phyloP scores from a whole-genome alignment of 2,329 filamentous ascomycete species.

The Trematosphaeria pertusa region DNA sequence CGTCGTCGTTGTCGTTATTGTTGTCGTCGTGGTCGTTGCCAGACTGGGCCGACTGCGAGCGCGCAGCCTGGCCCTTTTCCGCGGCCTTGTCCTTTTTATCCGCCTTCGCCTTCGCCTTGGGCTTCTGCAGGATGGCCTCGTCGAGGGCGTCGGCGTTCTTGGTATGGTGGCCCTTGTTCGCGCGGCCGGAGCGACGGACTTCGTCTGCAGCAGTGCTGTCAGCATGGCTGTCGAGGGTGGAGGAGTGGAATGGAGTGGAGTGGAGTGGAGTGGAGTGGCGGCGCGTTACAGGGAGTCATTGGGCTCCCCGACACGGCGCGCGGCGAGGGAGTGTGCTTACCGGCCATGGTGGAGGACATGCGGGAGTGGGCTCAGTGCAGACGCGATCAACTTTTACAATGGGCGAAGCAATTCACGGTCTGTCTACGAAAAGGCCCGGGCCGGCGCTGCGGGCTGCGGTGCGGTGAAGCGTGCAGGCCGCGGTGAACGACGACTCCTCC shows the following conservation, averaged over 20 bases:
- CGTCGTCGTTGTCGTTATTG: conserved; percentile 61
- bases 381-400: conserved; percentile 41
- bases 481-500: conserved; percentile 20
- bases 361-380: conserved; percentile 36
- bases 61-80: conserved; percentile 52
- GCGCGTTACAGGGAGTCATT: conserved; percentile 17
- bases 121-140: conserved; percentile 31
- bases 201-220: conserved; percentile 64
- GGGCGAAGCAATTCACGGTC: conserved; percentile 46
- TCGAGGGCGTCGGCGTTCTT: conserved; percentile 75
- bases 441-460: conserved; percentile 24
- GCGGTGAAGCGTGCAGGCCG: conserved; percentile 28
- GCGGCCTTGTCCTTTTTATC: conserved; percentile 51
- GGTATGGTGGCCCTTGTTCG: conserved; percentile 94
- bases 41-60: conserved; percentile 36
- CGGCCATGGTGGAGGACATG: conserved; percentile 59
- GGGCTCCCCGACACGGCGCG: conserved; percentile 16
- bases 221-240: conserved; percentile 27
- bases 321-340: conserved; percentile 59
- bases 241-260: too few relatives aligned
- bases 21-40: conserved; percentile 49
- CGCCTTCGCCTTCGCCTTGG: conserved; percentile 53
- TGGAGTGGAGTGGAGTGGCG: too few relatives aligned
- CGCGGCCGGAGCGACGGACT: conserved; percentile 90
- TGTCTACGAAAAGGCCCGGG: conserved; percentile 42